Base-by-base conservation (phyloP, 1,139 yeast species). In the Pichia sp. region DNA sequence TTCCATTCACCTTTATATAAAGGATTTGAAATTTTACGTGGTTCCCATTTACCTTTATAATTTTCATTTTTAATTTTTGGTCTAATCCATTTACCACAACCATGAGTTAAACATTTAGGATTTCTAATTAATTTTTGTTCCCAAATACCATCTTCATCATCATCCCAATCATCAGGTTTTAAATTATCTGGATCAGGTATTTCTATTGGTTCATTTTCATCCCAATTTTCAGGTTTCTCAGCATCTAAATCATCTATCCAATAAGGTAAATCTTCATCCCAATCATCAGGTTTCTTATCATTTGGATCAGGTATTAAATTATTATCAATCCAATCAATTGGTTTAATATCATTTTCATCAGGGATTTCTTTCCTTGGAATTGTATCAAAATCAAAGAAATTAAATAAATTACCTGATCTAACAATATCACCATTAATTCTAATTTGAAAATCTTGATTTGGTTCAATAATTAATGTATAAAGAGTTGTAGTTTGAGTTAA, bases 111-210 rank as follows among this genome's bases (percentile, higher is more conserved):
- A 62, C 96, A 88, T 46, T 67, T 75, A 6, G 96, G 95, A 60
- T 88, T 88, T 28, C 64, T 65, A 34, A 86, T 67, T 40, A 69
- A 60, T 12, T 88, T 88, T 3, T 89, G 80, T 34, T 68, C 56
- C 89, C 93, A 88, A 52, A 72, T 78, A 5, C 96, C 95, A 56
- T 86, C 95, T 56, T 82, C 89, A 48, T 79, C 88, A 24, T 84
- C 94, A 53, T 83, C 84, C 95, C 95, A 86, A 53, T 72, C 80
- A 33, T 67, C 79, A 10, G 96, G 95, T 52, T 68, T 72, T 34
- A 51, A 56, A 18, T 84, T 79, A 3, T 67, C 69, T 19, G 91
- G 85, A 56, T 85, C 93, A 5, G 72, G 63, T 44, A 88, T 76
- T 47, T 63, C 72, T 45, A 64, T 68, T 9, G 74, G 72, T 30